Percentiles rank a stretch among this genome's conserved stretches.
These are phyloP conservation scores for Sphaerostilbella broomeana DNA, from an alignment of 2,329 filamentous ascomycete species.

Conservation along the genomic window DNA sequence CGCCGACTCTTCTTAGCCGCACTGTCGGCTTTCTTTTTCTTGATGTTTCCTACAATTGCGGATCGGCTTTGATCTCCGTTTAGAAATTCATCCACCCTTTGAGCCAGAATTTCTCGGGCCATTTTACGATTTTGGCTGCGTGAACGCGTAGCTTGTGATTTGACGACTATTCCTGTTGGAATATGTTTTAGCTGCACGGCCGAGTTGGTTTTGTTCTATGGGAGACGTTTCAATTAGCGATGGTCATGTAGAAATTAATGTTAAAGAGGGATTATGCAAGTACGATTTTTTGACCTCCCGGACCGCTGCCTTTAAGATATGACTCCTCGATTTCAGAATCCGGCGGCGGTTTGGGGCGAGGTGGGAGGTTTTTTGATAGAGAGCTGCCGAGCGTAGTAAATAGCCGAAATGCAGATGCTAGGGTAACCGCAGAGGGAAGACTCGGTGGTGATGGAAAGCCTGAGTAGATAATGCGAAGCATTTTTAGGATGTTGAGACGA, in stretches of 20 bases:
- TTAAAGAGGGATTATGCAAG: slow-evolving; percentile 17
- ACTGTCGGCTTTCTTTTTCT: slow-evolving; percentile 66
- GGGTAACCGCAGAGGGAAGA: too few species aligned
- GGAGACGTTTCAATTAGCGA: not conserved
- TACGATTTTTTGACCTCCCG: slow-evolving; percentile 93
- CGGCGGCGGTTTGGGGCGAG: slow-evolving; percentile 63
- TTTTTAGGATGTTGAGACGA: too few species aligned
- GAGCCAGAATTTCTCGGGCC: slow-evolving; percentile 69
- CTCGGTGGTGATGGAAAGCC: too few species aligned
- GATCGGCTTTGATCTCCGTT: slow-evolving; percentile 65
- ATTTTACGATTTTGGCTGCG: slow-evolving; percentile 81
- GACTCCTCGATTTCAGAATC: slow-evolving; percentile 76
- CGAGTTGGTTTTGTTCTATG: slow-evolving; percentile 88
- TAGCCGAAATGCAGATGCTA: slow-evolving; percentile 15
- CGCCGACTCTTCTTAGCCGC: slow-evolving; percentile 73
- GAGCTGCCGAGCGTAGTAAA: slow-evolving; percentile 27
- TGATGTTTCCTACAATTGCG: slow-evolving; percentile 56
- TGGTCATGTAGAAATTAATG: not conserved
- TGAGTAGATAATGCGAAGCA: too few species aligned
- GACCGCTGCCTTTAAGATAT: slow-evolving; percentile 86
- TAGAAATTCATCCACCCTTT: slow-evolving; percentile 63
- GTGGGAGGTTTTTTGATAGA: slow-evolving; percentile 56
- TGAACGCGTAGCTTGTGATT: slow-evolving; percentile 86
- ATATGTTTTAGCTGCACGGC: slow-evolving; percentile 89
- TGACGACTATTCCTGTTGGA: slow-evolving; percentile 87